Conservation (phyloP, 129 eudicot species). For the Helianthus annuus region DNA sequence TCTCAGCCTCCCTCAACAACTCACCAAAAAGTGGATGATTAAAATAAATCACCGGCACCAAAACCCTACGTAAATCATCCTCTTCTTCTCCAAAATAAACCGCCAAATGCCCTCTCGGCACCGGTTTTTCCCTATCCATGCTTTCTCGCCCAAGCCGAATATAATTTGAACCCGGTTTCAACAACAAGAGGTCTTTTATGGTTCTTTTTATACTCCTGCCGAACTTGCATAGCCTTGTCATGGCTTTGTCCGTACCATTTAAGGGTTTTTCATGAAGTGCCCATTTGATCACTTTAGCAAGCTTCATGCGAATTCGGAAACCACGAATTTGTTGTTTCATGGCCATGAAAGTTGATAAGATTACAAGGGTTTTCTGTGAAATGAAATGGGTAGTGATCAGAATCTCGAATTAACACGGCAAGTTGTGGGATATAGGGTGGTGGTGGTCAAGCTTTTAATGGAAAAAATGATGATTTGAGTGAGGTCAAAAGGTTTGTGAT, state of each 20-base stretch:
- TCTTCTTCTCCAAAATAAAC: constrained; percentile 76
- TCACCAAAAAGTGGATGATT: constrained; percentile 77
- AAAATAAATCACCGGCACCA: constrained; percentile 77
- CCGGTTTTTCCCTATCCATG: constrained; percentile 13
- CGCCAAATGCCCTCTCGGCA: constrained; percentile 82
- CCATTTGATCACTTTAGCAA: constrained; percentile 53
- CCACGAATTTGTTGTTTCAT: constrained; percentile 47
- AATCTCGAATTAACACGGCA: not conserved
- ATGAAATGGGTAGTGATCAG: constrained; percentile 10
- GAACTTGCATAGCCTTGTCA: constrained; percentile 47
- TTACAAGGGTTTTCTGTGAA: constrained; percentile 25
- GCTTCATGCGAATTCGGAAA: constrained; percentile 54
- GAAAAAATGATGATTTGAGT: not conserved
- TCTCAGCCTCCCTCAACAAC: constrained; percentile 76
- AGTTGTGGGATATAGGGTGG: no score
- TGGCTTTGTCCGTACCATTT: constrained; percentile 23
- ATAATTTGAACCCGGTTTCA: constrained; percentile 39
- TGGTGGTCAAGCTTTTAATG: not conserved
- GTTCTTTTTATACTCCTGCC: constrained; percentile 42
- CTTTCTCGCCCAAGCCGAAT: constrained; percentile 43
- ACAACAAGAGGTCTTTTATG: constrained; percentile 31
- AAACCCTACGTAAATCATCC: constrained; percentile 53
- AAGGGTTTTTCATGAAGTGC: constrained; percentile 22
- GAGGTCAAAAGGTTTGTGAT: constrained; percentile 36
- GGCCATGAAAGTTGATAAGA: constrained; percentile 24